Evolutionary conservation across 345 rosid genomes (phyloP).

Genomic region (Crucihimalaya himalaica): DNA sequence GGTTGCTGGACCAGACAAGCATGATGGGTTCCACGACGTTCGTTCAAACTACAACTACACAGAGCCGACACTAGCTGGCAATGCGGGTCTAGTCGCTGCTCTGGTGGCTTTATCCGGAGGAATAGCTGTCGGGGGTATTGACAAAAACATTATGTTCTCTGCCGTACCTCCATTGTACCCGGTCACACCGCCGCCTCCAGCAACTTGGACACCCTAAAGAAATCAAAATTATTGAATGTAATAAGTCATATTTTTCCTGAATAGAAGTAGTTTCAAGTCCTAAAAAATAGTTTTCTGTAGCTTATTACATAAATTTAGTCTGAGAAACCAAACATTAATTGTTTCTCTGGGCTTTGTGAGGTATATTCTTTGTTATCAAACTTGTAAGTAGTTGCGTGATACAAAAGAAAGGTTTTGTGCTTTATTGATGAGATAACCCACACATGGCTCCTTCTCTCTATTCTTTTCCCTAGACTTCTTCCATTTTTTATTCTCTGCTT

Average conservation of each 20-base stretch:
- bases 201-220: conserved; percentile 88
- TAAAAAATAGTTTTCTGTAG: neutral
- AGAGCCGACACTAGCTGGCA: conserved; percentile 85
- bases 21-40: conserved; percentile 75
- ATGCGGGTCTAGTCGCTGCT: conserved; percentile 90
- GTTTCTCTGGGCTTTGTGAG: neutral
- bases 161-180: conserved; percentile 83
- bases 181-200: conserved; percentile 89
- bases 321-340: conserved; percentile 9
- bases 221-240: conserved; percentile 1
- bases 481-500: conserved; percentile 31
- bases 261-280: neutral
- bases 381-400: conserved; percentile 12
- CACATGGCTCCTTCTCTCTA: conserved; percentile 23
- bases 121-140: conserved; percentile 47
- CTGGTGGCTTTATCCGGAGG: conserved; percentile 86
- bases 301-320: neutral
- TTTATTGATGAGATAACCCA: conserved; percentile 18
- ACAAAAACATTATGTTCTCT: conserved; percentile 86
- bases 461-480: conserved; percentile 30
- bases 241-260: conserved; percentile 19
- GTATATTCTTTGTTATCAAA: neutral
- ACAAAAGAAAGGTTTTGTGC: conserved; percentile 29
- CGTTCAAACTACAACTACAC: conserved; percentile 93
- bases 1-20: conserved; percentile 97